Evolutionary conservation across 2,329 filamentous ascomycete species (phyloP), one percentile per base, ranked within the genome.

Genomic region (Cercospora zeina): DNA sequence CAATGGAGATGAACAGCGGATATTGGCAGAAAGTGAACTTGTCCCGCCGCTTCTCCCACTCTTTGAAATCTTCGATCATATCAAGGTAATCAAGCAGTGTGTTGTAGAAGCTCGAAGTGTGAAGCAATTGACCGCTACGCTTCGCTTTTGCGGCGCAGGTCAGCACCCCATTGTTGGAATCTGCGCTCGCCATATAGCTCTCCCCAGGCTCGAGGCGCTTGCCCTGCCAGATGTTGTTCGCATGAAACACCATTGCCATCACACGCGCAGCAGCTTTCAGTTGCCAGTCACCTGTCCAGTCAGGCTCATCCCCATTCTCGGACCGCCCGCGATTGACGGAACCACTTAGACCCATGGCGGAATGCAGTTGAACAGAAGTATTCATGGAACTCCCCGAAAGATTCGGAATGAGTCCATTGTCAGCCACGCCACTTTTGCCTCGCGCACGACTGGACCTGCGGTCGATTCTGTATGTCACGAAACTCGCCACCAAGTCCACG

Each of bases 21-120:
- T 96, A 96, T 73, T 96, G 91, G 73, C 92, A 96, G 72, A 97
- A 96, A 0, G 90, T 85, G 72, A 96, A 96, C 67, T 87, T 90
- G 19, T 83, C 82, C 56, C 83, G 83, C 66, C 84, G 88, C 4
- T 85, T 83, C 73, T 96, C 92, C 93, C 93, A 97, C 9, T 86
- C 83, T 71, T 96, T 91, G 70, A 96, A 96, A 73, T 97, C 93
- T 0, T 85, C 85, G 51, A 95, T 85, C 6, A 96, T 81, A 72
- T 96, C 91, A n/a, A 88, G 85, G 69, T 91, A 91, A 73, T 97
- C 93, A 9, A 96, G 83, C 62, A 96, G 78, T 1, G 89, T 89
- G 71, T 91, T 92, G 76, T 96, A 97, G 72, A 96, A 97, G 69
- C 91, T 87, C 69, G 87, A 93, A 4, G 89, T 91, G 0, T 91